Conservation (phyloP, 805 yeast species). For the Wickerhamiella kazuoi region DNA sequence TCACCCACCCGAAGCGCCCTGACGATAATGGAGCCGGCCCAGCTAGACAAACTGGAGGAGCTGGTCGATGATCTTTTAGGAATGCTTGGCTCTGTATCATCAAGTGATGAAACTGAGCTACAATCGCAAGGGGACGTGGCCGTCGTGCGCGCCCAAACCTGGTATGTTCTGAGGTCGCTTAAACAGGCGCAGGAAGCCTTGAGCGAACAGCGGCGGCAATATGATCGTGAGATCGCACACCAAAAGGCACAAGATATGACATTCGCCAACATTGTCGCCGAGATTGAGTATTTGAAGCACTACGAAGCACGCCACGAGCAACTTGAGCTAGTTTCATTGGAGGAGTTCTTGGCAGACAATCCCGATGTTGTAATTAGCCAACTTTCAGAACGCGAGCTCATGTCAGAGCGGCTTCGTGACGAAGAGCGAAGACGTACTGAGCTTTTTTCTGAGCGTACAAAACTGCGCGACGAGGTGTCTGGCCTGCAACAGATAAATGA, state of each 20-base stretch:
- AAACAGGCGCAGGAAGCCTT: not conserved
- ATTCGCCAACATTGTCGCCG: conserved; percentile 8
- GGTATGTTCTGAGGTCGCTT: not conserved
- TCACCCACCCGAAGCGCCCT: no score
- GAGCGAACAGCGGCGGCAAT: not conserved
- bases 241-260: not conserved
- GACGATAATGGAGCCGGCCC: no score
- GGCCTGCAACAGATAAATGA: conserved; percentile 1
- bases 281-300: conserved; percentile 11
- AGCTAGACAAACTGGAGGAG: no score
- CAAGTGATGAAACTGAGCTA: not conserved
- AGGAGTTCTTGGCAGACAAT: conserved; percentile 11
- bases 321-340: conserved; percentile 11
- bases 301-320: conserved; percentile 8
- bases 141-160: not conserved
- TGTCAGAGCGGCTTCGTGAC: conserved; percentile 13
- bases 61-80: no score
- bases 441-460: conserved; percentile 9
- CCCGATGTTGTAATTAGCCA: conserved; percentile 6
- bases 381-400: conserved; percentile 9
- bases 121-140: not conserved
- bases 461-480: conserved; percentile 10
- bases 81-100: no score
- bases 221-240: not conserved
- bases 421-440: conserved; percentile 14